Evolutionary conservation across 164 flowering plant species (phyloP).

Genomic region (Euptelea pleiosperma): DNA sequence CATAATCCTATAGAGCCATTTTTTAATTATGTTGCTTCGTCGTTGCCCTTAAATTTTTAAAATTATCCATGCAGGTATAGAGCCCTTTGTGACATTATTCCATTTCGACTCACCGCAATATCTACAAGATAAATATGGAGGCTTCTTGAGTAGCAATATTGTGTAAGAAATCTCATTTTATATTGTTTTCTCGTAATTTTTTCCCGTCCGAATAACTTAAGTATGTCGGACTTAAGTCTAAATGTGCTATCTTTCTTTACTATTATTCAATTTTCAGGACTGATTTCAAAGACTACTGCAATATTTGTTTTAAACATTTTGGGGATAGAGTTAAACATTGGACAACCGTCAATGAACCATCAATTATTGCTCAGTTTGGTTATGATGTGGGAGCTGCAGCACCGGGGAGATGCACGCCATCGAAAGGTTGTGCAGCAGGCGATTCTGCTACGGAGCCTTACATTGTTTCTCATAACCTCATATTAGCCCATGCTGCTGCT

Average conservation of each 20-base stretch:
- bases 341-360: constrained; percentile 46
- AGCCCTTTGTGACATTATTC: constrained; percentile 30
- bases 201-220: no score
- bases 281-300: constrained; percentile 33
- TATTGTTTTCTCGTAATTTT: no score
- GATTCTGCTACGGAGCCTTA: constrained; percentile 26
- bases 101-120: constrained; percentile 36
- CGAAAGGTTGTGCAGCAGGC: background rate
- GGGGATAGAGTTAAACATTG: constrained; percentile 44
- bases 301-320: constrained; percentile 29
- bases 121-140: constrained; percentile 28
- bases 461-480: constrained; percentile 25
- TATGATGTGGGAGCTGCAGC: constrained; percentile 15
- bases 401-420: no score
- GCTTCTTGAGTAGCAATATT: constrained; percentile 25
- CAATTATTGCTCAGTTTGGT: constrained; percentile 13
- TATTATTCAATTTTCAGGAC: constrained; percentile 14
- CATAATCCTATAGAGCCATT: no score
- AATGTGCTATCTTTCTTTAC: no score
- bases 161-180: constrained; percentile 20
- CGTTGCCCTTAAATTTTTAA: no score
- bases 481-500: constrained; percentile 40
- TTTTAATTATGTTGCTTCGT: no score
- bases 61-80: constrained; percentile 24
- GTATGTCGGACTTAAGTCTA: no score